Evolutionary conservation across 805 yeast species (phyloP).

Genomic region (Candida ulmi): DNA sequence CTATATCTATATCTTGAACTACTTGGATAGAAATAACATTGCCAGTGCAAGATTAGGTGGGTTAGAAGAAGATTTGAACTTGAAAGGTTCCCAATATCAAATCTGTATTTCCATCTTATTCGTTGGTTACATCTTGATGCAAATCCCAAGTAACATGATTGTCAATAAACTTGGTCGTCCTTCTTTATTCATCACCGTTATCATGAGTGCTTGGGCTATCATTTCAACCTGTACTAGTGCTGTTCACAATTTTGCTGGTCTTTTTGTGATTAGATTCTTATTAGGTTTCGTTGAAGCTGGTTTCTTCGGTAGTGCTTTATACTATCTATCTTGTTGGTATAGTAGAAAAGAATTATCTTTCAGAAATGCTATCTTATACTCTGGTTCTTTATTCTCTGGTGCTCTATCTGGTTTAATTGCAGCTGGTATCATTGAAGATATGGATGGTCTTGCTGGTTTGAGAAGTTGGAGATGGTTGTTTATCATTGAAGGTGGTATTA

Average conservation of each 20-base stretch:
- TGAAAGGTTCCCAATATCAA: conserved; percentile 40
- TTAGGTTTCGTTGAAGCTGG: conserved; percentile 44
- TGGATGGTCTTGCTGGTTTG: conserved; percentile 36
- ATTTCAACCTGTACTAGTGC: conserved; percentile 33
- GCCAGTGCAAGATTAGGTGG: conserved; percentile 46
- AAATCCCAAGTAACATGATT: conserved; percentile 41
- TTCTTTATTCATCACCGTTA: conserved; percentile 40
- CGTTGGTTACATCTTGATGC: conserved; percentile 47
- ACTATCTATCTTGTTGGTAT: conserved; percentile 51
- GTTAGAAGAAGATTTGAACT: conserved; percentile 38
- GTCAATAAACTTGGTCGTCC: conserved; percentile 43
- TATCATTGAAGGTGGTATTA: conserved; percentile 49
- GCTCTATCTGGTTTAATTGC: conserved; percentile 52
- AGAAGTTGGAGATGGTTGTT: conserved; percentile 54
- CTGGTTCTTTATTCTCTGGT: conserved; percentile 46
- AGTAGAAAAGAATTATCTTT: conserved; percentile 42
- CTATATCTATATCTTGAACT: conserved; percentile 45
- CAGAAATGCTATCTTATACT: conserved; percentile 44
- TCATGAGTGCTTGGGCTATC: conserved; percentile 44
- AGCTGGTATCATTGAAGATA: conserved; percentile 42
- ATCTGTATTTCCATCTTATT: conserved; percentile 46
- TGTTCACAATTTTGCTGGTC: conserved; percentile 22
- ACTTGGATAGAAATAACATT: conserved; percentile 44
- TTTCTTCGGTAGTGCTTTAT: conserved; percentile 44
- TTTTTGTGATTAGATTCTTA: conserved; percentile 30